These are phyloP conservation scores for Lactarius hatsudake DNA, from an alignment of 768 basidiomycete species.

Conservation along the genomic window DNA sequence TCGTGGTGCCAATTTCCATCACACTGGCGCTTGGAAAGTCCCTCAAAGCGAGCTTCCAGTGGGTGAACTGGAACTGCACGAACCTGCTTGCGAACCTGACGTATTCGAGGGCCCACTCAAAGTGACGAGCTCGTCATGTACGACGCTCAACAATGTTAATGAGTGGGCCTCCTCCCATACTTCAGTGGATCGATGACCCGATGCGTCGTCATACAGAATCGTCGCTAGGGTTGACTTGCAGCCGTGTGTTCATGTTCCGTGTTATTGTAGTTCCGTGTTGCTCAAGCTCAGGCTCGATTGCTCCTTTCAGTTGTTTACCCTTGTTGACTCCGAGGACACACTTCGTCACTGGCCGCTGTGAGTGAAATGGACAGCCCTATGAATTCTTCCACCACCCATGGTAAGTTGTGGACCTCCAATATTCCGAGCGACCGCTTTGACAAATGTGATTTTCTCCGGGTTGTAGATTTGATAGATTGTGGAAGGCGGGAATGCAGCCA, in stretches of 20 bases:
- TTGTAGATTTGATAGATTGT: not conserved
- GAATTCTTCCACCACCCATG: not conserved
- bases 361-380: not conserved
- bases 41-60: slow-evolving; percentile 87
- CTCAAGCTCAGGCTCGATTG: too few species aligned
- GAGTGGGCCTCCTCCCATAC: slow-evolving; percentile 52
- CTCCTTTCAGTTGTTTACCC: not conserved
- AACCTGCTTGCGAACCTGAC: slow-evolving; percentile 39
- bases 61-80: slow-evolving; percentile 89
- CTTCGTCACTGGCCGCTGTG: too few species aligned
- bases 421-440: not conserved
- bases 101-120: slow-evolving; percentile 92
- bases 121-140: slow-evolving; percentile 89
- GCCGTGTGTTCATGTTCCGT: too few species aligned
- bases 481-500: not conserved
- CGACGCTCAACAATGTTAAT: slow-evolving; percentile 80
- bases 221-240: slow-evolving; percentile 69
- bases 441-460: not conserved
- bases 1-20: not conserved
- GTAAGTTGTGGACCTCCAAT: not conserved
- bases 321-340: too few species aligned
- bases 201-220: slow-evolving; percentile 42
- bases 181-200: too few species aligned
- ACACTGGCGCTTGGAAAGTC: not conserved
- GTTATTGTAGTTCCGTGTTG: too few species aligned